phyloP scores from a whole-genome alignment of 78 protist genomes.

The Anaeramoeba flamelloides region DNA sequence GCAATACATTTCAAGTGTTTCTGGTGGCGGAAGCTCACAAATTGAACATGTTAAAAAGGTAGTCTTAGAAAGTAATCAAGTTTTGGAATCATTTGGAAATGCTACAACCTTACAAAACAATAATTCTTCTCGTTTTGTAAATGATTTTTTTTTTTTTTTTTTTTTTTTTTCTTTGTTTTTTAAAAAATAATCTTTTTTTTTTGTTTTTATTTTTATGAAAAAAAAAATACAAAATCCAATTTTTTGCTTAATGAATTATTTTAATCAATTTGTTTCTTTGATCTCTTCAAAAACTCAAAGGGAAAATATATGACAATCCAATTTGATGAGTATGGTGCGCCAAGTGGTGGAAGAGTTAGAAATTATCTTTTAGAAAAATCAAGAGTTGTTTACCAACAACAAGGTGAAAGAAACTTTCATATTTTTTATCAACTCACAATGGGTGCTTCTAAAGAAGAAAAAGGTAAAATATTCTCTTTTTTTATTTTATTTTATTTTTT shows the following conservation, averaged over 20 bases:
- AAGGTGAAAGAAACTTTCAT: slow-evolving; percentile 78
- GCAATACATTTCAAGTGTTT: slow-evolving; percentile 43
- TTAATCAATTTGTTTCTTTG: too few species aligned
- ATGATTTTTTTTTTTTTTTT: background rate
- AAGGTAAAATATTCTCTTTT: too few species aligned
- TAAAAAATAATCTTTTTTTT: too few species aligned
- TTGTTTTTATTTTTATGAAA: too few species aligned
- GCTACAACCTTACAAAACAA: slow-evolving; percentile 65
- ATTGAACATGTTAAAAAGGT: slow-evolving; percentile 1
- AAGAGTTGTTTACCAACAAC: slow-evolving; percentile 48
- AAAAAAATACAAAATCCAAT: too few species aligned
- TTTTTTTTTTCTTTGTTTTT: too few species aligned
- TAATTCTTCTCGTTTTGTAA: slow-evolving; percentile 66
- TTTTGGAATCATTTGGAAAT: slow-evolving; percentile 76
- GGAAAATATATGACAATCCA: slow-evolving; percentile 58
- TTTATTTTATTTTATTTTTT: too few species aligned
- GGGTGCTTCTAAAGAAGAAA: background rate
- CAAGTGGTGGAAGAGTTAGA: background rate
- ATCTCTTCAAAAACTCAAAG: too few species aligned
- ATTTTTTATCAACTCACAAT: slow-evolving; percentile 33
- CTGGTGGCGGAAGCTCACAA: background rate
- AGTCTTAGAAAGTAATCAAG: slow-evolving; percentile 25
- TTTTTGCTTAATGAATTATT: too few species aligned
- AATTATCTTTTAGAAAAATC: slow-evolving; percentile 50
- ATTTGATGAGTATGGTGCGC: slow-evolving; percentile 16